Percentiles rank a stretch among this genome's conserved stretches.
Conservation (phyloP, 225 moss, liverwort and hornwort species). For the Pseudoscleropodium purum region DNA sequence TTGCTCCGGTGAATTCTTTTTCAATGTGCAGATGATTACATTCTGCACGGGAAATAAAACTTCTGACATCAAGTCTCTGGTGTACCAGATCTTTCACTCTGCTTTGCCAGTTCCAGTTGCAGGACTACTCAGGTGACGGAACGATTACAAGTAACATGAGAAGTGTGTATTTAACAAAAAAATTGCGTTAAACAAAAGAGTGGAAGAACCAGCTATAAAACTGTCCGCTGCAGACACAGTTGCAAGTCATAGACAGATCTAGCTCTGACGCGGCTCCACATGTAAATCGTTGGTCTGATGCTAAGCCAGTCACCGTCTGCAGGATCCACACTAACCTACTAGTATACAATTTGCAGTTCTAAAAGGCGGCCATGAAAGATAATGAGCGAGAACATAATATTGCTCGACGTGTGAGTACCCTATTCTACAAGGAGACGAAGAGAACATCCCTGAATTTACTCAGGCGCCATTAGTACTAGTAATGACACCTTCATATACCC, state of each 20-base stretch:
- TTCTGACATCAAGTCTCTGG: neutral
- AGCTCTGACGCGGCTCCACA: neutral
- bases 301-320: neutral
- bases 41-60: neutral
- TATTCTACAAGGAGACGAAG: neutral
- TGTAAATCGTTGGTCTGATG: neutral
- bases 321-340: neutral
- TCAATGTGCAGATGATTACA: neutral
- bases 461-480: conserved; percentile 3
- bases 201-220: neutral
- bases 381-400: neutral
- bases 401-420: neutral
- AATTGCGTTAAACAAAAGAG: neutral
- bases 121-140: neutral
- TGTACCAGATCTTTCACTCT: neutral
- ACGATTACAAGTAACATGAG: neutral
- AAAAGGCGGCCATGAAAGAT: neutral
- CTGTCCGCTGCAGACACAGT: neutral
- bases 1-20: neutral
- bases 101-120: neutral
- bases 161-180: neutral
- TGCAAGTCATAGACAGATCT: neutral
- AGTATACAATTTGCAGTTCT: conserved; percentile 27
- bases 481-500: conserved; percentile 55
- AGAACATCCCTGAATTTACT: neutral